A percentile compares a stretch with the other conserved stretches of the same genome.
Evolutionary conservation across 2,329 filamentous ascomycete species (phyloP).

Genomic region (Colletotrichum viniferum): DNA sequence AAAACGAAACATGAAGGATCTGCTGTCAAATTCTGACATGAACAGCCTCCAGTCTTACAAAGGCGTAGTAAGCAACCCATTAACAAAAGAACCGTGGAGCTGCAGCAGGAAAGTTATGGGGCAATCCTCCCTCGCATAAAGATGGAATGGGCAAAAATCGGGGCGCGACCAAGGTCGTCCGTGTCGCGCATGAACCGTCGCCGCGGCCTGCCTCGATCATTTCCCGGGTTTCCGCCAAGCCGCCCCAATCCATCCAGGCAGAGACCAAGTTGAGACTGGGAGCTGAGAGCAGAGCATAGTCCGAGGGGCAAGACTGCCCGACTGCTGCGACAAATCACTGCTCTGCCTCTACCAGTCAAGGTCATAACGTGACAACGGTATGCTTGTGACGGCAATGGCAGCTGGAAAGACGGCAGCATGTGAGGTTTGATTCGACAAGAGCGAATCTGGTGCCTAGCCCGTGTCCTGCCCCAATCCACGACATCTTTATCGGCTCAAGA

Average conservation of each 20-base stretch:
- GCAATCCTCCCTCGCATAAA: not conserved
- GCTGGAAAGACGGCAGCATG: not conserved
- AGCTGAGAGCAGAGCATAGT: not conserved
- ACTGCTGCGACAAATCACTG: not conserved
- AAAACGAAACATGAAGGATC: not conserved
- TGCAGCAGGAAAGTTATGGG: not conserved
- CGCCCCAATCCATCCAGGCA: not conserved
- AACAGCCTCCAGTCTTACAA: not conserved
- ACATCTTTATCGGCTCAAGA: not conserved
- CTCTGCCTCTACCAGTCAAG: not conserved
- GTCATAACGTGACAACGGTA: not conserved
- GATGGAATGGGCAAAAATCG: not conserved
- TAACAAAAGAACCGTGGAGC: not conserved
- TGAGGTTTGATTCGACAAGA: not conserved
- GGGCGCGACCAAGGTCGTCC: not conserved
- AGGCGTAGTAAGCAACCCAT: not conserved
- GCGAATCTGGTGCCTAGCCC: not conserved
- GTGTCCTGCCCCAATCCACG: not conserved
- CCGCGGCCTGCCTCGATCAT: not conserved
- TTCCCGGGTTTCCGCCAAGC: not conserved
- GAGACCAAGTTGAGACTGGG: not conserved
- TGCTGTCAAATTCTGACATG: not conserved
- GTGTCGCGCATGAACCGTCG: not conserved
- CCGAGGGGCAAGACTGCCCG: not conserved
- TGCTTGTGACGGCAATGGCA: not conserved